A percentile compares a stretch with the other conserved stretches of the same genome.
Evolutionary conservation across 1,284 basidiomycete genomes (phyloP).

Genomic region (Sphagnurus paluster): DNA sequence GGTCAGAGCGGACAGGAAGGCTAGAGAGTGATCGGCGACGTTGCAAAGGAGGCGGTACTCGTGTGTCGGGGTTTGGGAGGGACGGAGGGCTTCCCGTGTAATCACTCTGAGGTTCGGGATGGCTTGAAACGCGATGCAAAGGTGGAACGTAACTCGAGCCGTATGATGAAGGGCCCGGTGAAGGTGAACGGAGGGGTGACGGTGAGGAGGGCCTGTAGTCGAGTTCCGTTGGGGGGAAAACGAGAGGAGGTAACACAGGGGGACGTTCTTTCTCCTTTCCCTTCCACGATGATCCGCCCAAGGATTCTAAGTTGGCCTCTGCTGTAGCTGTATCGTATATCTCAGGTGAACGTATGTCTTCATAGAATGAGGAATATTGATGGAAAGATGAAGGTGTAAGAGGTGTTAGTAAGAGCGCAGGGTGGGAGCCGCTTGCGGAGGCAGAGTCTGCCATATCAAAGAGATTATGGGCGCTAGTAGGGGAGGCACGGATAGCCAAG

Average conservation of each 20-base stretch:
- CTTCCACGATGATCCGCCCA: constrained; percentile 37
- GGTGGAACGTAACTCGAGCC: constrained; percentile 44
- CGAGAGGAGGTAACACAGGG: constrained; percentile 63
- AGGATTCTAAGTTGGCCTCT: constrained; percentile 1
- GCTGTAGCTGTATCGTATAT: constrained; percentile 2
- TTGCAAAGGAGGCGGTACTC: constrained; percentile 15
- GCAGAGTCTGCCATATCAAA: constrained; percentile 34
- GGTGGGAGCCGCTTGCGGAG: constrained; percentile 20
- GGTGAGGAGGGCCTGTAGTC: constrained; percentile 44
- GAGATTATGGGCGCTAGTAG: constrained; percentile 35
- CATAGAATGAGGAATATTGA: constrained; percentile 25
- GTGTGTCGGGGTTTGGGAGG: no score
- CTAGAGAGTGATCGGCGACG: constrained; percentile 56
- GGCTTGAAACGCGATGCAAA: constrained; percentile 10
- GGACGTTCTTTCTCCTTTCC: constrained; percentile 63
- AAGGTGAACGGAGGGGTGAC: constrained; percentile 26
- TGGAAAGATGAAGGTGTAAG: constrained; percentile 29
- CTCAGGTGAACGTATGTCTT: constrained; percentile 14
- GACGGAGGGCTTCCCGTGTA: no score
- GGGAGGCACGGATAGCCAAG: constrained; percentile 40
- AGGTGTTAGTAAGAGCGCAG: constrained; percentile 22
- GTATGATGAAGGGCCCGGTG: constrained; percentile 60
- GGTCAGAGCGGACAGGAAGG: constrained; percentile 45
- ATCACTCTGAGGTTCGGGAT: background rate
- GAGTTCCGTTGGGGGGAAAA: constrained; percentile 54